A percentile compares a stretch with the other conserved stretches of the same genome.
Conservation (phyloP, 305 asterid species). For the Vinca major region DNA sequence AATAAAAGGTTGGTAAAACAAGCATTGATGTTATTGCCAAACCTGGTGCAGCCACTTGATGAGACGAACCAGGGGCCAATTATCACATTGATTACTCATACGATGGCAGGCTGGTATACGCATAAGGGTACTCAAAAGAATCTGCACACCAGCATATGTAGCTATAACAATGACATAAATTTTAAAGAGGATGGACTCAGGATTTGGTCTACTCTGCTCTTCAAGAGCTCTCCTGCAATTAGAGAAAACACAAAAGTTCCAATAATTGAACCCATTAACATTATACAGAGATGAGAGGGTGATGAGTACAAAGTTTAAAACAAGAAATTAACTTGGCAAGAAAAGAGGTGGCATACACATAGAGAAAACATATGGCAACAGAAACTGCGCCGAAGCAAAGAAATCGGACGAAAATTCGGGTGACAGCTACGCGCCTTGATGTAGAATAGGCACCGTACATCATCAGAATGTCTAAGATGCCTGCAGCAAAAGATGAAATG, state of each 20-base stretch:
- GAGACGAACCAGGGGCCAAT: slow-evolving; percentile 55
- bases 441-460: slow-evolving; percentile 97
- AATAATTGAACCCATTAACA: slow-evolving; percentile 10
- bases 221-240: slow-evolving; percentile 65
- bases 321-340: slow-evolving; percentile 10
- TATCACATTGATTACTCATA: slow-evolving; percentile 56
- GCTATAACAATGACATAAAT: slow-evolving; percentile 55
- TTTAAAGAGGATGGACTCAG: slow-evolving; percentile 42
- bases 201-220: slow-evolving; percentile 33
- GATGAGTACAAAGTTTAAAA: not conserved
- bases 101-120: slow-evolving; percentile 84
- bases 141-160: slow-evolving; percentile 62
- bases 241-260: slow-evolving; percentile 10
- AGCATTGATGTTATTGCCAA: slow-evolving; percentile 17
- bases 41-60: slow-evolving; percentile 99
- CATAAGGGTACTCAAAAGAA: slow-evolving; percentile 57
- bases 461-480: slow-evolving; percentile 81
- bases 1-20: slow-evolving; percentile 8
- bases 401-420: slow-evolving; percentile 82
- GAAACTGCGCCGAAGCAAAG: slow-evolving; percentile 56
- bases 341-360: slow-evolving; percentile 52
- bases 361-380: slow-evolving; percentile 73
- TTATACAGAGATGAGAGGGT: not conserved
- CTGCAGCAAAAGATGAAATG: slow-evolving; percentile 30
- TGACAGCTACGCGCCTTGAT: slow-evolving; percentile 64